Evolutionary conservation across 768 basidiomycete species (phyloP).

Genomic region (Scleroderma bovista): DNA sequence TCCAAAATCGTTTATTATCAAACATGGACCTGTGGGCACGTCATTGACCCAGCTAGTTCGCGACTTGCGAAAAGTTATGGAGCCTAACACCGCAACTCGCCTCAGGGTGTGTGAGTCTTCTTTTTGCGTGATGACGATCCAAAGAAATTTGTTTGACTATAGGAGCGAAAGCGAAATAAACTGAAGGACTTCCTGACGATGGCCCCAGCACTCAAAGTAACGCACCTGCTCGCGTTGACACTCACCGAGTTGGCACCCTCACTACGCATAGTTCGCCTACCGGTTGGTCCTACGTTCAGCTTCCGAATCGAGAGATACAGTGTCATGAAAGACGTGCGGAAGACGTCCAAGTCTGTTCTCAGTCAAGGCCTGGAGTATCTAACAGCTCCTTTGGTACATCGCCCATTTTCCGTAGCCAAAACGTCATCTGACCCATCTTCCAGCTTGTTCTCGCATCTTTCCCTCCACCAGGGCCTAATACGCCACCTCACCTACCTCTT

Average conservation of each 20-base stretch:
- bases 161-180: conserved; percentile 90
- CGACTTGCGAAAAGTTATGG: conserved; percentile 94
- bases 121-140: not conserved
- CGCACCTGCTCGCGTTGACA: conserved; percentile 90
- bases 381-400: conserved; percentile 80
- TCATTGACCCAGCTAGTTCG: conserved; percentile 86
- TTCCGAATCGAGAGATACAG: conserved; percentile 93
- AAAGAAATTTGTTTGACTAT: conserved; percentile 15
- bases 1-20: conserved; percentile 95
- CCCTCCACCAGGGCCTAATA: conserved; percentile 65
- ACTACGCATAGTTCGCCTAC: conserved; percentile 78
- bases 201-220: conserved; percentile 85
- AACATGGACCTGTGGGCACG: conserved; percentile 88
- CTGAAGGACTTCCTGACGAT: conserved; percentile 92
- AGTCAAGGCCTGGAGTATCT: conserved; percentile 87
- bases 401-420: not conserved
- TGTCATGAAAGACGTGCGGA: conserved; percentile 77
- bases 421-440: conserved; percentile 1
- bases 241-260: conserved; percentile 82
- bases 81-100: conserved; percentile 93
- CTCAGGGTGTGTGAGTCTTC: conserved; percentile 55
- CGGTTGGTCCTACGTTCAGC: conserved; percentile 88
- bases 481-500: conserved; percentile 81
- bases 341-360: conserved; percentile 57
- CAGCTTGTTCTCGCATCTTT: conserved; percentile 92